Evolutionary conservation across 805 yeast species (phyloP), one percentile per base, ranked within the genome.

Genomic region (Huiozyma sinensis): DNA sequence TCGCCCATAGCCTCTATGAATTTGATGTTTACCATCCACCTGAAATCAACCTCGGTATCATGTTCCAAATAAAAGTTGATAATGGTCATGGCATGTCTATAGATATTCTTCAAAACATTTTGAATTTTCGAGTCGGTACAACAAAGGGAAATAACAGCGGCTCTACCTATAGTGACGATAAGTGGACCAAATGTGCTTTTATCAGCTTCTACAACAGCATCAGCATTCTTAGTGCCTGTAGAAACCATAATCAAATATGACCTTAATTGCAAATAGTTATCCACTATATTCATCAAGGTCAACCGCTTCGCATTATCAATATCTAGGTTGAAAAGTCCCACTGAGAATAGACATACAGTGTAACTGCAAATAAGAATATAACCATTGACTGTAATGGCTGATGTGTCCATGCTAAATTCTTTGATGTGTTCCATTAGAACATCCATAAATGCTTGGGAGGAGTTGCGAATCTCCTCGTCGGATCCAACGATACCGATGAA

Each of bases 111-210:
- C 8, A 79, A 66, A 13, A 71, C 53, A 35, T 68, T 63, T 53
- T 76, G 78, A 7, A 73, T 69, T 17, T 74, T 78, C 12, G 69
- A 55, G 35, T 69, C 72, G 39, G 74, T 73, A 0, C 78, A 69
- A 46, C 79, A 72, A 8, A 80, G 56, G 1, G 76, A 73, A 24
- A 76, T 52, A 30, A 76, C 64, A 30, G 77, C 53, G 5, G 76
- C 72, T 42, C 76, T 70, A 41, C 79, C 84, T 41, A 75, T 58
- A 5, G 68, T 56, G 4, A 68, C 61, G 7, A 68, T 57, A 1
- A 73, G 49, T 9, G 60, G 44, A 0, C 52, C 47, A 44, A 72
- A 69, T 7, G 64, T 56, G 2, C 44, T 35, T 8, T 42, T 42
- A 33, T 69, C 69, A 1, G 50, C 50, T 2, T 45, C 48, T 3